phyloP scores from a whole-genome alignment of 1,139 yeast genomes.

The Geotrichum phurueaensis region DNA sequence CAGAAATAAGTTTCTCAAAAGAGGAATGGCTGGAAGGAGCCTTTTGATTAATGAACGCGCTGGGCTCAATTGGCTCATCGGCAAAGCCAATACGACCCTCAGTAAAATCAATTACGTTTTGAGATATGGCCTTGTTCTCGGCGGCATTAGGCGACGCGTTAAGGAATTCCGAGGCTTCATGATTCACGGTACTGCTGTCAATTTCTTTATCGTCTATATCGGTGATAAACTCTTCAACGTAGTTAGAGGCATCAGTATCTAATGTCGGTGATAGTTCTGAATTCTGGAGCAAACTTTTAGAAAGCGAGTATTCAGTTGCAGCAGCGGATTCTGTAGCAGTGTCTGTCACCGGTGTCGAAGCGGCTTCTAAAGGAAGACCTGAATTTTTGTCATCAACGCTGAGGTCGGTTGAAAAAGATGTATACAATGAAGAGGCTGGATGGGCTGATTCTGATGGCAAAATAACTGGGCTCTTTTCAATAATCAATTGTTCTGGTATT shows the following conservation, averaged over 20 bases:
- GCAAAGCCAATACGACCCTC: background rate
- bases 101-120: background rate
- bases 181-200: background rate
- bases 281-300: background rate
- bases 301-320: background rate
- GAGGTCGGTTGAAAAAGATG: background rate
- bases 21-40: background rate
- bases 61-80: background rate
- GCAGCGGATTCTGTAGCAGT: background rate
- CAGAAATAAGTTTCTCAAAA: background rate
- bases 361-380: background rate
- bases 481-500: background rate
- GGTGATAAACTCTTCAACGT: background rate
- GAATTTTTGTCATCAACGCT: background rate
- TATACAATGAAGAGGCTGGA: background rate
- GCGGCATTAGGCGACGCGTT: background rate
- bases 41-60: background rate
- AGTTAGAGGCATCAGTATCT: background rate
- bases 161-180: background rate
- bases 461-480: background rate
- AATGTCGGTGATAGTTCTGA: background rate
- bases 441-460: background rate
- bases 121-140: background rate
- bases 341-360: background rate
- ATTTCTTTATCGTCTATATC: background rate